Percentiles rank a stretch among this genome's conserved stretches.
Conservation (phyloP, 2,329 filamentous ascomycete genomes). For the Davidsoniella virescens region DNA sequence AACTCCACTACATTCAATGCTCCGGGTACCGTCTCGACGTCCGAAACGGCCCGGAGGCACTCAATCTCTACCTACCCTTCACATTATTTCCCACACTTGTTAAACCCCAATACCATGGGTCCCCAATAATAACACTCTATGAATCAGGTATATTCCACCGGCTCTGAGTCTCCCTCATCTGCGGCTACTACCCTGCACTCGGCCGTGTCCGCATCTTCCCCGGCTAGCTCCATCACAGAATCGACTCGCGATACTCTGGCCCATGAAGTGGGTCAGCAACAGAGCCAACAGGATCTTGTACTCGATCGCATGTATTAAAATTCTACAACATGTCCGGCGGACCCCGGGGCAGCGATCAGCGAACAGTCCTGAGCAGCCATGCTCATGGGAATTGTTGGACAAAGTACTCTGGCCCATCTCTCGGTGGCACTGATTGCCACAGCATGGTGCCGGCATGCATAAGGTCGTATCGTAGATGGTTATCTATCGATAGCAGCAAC, state of each 20-base stretch:
- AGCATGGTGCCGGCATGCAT: too few relatives aligned
- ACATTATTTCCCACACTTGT: not conserved
- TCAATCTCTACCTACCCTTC: constrained; percentile 3
- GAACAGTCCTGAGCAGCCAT: too few relatives aligned
- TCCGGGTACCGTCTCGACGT: not conserved
- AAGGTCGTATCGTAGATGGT: too few relatives aligned
- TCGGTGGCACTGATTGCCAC: too few relatives aligned
- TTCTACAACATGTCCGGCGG: not conserved
- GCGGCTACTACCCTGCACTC: constrained; percentile 43
- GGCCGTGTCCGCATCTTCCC: constrained; percentile 30
- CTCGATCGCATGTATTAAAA: constrained; percentile 6
- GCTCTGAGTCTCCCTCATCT: constrained; percentile 58
- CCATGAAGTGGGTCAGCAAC: constrained; percentile 39
- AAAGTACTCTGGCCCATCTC: not conserved
- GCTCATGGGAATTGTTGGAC: too few relatives aligned
- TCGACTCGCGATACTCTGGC: constrained; percentile 45
- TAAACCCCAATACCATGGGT: constrained; percentile 4
- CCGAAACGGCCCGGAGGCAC: constrained; percentile 5
- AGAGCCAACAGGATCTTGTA: constrained; percentile 21
- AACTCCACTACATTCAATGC: not conserved
- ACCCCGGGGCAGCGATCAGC: too few relatives aligned
- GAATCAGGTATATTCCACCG: constrained; percentile 23
- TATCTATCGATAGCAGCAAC: too few relatives aligned
- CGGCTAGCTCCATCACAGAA: constrained; percentile 49
- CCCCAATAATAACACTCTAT: constrained; percentile 11